These are phyloP conservation scores for Rhizoclosmatium hyalinum DNA, from an alignment of 371 early-diverging fungal species.

Conservation along the genomic window DNA sequence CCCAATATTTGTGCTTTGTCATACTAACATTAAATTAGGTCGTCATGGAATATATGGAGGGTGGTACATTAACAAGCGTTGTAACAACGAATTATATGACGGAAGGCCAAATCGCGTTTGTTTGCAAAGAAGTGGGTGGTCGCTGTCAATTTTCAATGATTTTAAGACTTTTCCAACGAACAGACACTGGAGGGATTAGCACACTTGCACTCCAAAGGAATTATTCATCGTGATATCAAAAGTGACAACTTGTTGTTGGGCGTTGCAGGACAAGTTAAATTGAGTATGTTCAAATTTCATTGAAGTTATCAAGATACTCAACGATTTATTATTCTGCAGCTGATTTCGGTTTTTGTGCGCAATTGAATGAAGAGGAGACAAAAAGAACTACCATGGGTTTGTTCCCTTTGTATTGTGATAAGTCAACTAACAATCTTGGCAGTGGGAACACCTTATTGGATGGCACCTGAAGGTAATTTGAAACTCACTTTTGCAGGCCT, in stretches of 20 bases:
- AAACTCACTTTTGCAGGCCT: neutral
- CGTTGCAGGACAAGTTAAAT: constrained; percentile 56
- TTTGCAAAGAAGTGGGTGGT: constrained; percentile 75
- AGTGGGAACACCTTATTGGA: constrained; percentile 82
- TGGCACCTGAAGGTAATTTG: constrained; percentile 62
- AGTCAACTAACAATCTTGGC: neutral
- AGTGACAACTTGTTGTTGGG: constrained; percentile 93
- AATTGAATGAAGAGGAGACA: constrained; percentile 77
- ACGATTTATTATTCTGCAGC: constrained; percentile 41
- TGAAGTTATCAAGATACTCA: neutral
- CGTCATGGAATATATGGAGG: constrained; percentile 98
- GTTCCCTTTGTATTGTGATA: neutral
- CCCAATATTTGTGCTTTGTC: constrained; percentile 75
- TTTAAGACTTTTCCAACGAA: constrained; percentile 37
- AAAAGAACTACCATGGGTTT: constrained; percentile 86
- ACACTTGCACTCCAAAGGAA: constrained; percentile 91
- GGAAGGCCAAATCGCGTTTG: constrained; percentile 93
- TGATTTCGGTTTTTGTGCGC: constrained; percentile 96
- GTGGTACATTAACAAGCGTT: constrained; percentile 90
- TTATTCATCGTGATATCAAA: constrained; percentile 98
- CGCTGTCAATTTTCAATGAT: constrained; percentile 3
- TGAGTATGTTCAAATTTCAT: constrained; percentile 49
- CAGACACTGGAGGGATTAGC: constrained; percentile 85
- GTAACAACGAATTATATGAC: constrained; percentile 92
- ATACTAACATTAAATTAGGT: constrained; percentile 35